These are phyloP conservation scores for Brassica cretica DNA, from an alignment of 345 rosid species.

Conservation along the genomic window DNA sequence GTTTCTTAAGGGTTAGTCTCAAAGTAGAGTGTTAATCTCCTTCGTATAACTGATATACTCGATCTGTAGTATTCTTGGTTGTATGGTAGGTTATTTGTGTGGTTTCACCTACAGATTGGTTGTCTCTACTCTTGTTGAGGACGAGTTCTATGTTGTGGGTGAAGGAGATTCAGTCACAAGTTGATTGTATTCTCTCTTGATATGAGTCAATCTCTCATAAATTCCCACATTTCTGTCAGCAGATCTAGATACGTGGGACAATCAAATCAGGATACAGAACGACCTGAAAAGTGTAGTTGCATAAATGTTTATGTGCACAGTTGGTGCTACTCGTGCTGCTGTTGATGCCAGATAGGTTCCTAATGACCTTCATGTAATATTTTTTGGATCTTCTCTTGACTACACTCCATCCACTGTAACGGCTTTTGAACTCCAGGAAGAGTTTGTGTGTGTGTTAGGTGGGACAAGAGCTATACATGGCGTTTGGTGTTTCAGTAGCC, in stretches of 20 bases:
- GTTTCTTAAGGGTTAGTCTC: too few relatives aligned
- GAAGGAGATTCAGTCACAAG: too few relatives aligned
- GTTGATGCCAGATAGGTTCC: conserved; percentile 98
- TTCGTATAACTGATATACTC: too few relatives aligned
- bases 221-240: conserved; percentile 23
- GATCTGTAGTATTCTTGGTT: too few relatives aligned
- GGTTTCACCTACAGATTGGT: too few relatives aligned
- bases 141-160: too few relatives aligned
- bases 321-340: conserved; percentile 99
- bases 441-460: conserved; percentile 49
- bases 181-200: too few relatives aligned
- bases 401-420: neutral
- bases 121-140: too few relatives aligned
- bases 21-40: too few relatives aligned
- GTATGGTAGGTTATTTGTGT: too few relatives aligned
- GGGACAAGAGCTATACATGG: conserved; percentile 92
- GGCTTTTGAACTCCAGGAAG: neutral
- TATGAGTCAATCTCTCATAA: too few relatives aligned
- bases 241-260: conserved; percentile 70
- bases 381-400: neutral
- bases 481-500: conserved; percentile 99
- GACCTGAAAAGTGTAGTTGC: conserved; percentile 55
- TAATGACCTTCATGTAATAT: conserved; percentile 87
- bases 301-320: conserved; percentile 40
- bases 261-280: conserved; percentile 77